Conservation (phyloP, 2,329 filamentous ascomycete species). For the Xylaria sp. region DNA sequence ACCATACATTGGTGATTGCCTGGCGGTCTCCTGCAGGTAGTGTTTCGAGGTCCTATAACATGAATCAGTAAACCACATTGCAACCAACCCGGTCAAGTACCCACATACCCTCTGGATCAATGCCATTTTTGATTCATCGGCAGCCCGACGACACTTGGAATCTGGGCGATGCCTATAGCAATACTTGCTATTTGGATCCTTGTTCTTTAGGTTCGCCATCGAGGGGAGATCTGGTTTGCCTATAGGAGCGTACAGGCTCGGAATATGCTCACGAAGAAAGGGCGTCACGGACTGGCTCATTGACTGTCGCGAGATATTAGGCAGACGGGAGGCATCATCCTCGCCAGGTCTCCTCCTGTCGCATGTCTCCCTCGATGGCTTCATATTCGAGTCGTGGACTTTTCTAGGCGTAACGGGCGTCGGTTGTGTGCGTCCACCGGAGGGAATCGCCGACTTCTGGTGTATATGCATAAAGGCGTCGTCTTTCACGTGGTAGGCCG, state of each 20-base stretch:
- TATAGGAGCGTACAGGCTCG: constrained; percentile 84
- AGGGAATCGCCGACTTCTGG: constrained; percentile 21
- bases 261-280: constrained; percentile 91
- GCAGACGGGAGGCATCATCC: constrained; percentile 61
- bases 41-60: constrained; percentile 77
- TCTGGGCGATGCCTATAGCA: constrained; percentile 97
- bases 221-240: constrained; percentile 65
- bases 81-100: background rate
- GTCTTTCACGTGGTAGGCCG: constrained; percentile 23
- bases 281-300: constrained; percentile 84
- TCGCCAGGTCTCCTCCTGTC: constrained; percentile 63
- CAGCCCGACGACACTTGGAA: constrained; percentile 90
- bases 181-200: constrained; percentile 83
- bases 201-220: constrained; percentile 54
- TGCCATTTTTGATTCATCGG: constrained; percentile 96
- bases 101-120: constrained; percentile 83
- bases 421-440: constrained; percentile 33
- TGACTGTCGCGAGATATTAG: constrained; percentile 72
- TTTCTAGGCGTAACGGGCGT: constrained; percentile 34
- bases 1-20: constrained; percentile 97
- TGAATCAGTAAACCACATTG: constrained; percentile 2
- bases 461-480: constrained; percentile 24
- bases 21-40: constrained; percentile 89
- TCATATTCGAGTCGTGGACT: constrained; percentile 40
- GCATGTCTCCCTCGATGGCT: constrained; percentile 58